These are phyloP conservation scores for Terfezia claveryi DNA, from an alignment of 495 filamentous ascomycete genomes.

Conservation along the genomic window DNA sequence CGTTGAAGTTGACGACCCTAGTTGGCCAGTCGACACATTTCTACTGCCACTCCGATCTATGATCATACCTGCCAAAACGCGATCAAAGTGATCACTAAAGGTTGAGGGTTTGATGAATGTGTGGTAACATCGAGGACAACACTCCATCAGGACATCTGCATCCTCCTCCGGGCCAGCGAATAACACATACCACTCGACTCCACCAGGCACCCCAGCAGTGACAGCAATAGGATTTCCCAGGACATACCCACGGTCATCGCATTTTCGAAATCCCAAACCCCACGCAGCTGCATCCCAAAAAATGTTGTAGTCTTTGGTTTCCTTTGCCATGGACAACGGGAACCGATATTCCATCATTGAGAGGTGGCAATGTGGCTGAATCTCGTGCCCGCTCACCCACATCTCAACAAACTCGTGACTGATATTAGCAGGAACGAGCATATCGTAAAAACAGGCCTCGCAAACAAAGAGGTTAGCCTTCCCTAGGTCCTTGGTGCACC, in stretches of 20 bases:
- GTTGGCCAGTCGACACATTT: background rate
- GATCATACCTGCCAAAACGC: background rate
- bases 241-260: background rate
- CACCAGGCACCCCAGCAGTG: background rate
- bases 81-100: background rate
- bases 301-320: background rate
- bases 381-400: background rate
- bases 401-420: background rate
- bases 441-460: background rate
- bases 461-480: background rate
- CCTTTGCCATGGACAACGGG: background rate
- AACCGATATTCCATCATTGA: background rate
- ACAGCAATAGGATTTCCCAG: background rate
- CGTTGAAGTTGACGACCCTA: no score
- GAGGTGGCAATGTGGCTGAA: background rate
- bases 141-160: background rate
- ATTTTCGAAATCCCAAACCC: background rate
- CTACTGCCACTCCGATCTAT: background rate
- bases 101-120: background rate
- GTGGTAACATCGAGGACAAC: background rate
- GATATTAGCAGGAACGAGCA: background rate
- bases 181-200: background rate
- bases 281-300: background rate
- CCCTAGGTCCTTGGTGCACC: background rate
- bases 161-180: background rate